Evolutionary conservation across 148 eudicot genomes (phyloP), one percentile per base, ranked within the genome.

Genomic region (Nepenthes mirabilis): DNA sequence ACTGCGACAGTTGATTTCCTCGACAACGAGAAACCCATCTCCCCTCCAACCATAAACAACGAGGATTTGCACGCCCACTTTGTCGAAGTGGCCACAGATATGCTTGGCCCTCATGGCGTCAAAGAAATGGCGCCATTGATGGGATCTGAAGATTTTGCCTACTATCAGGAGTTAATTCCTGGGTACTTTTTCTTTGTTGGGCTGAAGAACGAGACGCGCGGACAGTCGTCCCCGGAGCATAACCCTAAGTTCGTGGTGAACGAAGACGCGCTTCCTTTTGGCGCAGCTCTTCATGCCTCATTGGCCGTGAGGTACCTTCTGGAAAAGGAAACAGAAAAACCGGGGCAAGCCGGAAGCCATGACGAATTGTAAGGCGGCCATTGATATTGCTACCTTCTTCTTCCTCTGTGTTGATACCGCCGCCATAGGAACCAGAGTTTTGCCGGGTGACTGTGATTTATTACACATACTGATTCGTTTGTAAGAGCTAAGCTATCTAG

Each of bases 121-220:
- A 82, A 82, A 64, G 86, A 89, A 47, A 84, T 80, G 72, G 74
- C 66, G 34, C 95, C 88, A 14, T 47, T 93, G 36, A 86, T 86
- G 82, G 99, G 96, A 43, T 77, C 96, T 0, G 99, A 93, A 74
- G 99, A 93, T 69, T 93, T 93, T 52, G 74, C 96, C 11, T 86
- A 78, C 47, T 93, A 78, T 69, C 96, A 83, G 69, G 99, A 93
- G 65, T 69, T 43, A 2, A 78, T 93, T 34, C 96, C 99, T 0
- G 99, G 99, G 43, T 77, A 79, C 75, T 82, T 93, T 72, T 86
- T 69, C 72, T 86, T 88, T 56, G 75, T 93, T 0, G 99, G 96
- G 14, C 70, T 88, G 86, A 76, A 79, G 57, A 74, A 77, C 56
- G 91, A 83, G 74, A 77, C 70, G 33, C 56, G 64, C 0, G 77